Evolutionary conservation across 371 early-diverging fungal genomes (phyloP).

Genomic region (Batkoa obscura): DNA sequence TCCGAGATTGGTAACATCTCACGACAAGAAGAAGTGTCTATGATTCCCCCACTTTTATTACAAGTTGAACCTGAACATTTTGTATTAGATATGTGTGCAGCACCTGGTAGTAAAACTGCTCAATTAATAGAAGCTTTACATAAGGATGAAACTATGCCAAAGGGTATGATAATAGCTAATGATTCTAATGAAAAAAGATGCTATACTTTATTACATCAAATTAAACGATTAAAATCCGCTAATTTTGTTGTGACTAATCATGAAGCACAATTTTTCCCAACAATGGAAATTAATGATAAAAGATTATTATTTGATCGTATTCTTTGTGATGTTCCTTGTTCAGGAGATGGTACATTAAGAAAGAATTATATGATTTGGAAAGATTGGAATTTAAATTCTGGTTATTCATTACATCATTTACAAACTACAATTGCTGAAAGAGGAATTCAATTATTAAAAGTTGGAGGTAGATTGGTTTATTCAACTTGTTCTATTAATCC

Average conservation of each 20-base stretch:
- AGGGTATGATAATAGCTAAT: conserved; percentile 93
- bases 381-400: conserved; percentile 60
- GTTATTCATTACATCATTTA: conserved; percentile 58
- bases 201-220: conserved; percentile 90
- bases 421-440: conserved; percentile 82
- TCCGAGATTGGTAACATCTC: conserved; percentile 91
- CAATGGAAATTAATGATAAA: conserved; percentile 8
- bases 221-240: conserved; percentile 78
- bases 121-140: conserved; percentile 88
- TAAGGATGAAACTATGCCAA: conserved; percentile 17
- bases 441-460: conserved; percentile 70
- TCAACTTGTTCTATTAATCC: conserved; percentile 99
- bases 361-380: conserved; percentile 89
- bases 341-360: conserved; percentile 97
- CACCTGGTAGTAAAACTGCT: conserved; percentile 79
- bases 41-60: conserved; percentile 95
- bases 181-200: conserved; percentile 84
- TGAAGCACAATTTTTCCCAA: conserved; percentile 86
- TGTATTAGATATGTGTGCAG: conserved; percentile 81
- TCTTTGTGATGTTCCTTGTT: conserved; percentile 96
- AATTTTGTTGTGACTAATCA: conserved; percentile 91
- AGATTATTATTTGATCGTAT: conserved; percentile 82
- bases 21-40: conserved; percentile 95
- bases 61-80: conserved; percentile 80
- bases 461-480: conserved; percentile 93